phyloP scores from a whole-genome alignment of 495 filamentous ascomycete species.

The Halenospora varia region DNA sequence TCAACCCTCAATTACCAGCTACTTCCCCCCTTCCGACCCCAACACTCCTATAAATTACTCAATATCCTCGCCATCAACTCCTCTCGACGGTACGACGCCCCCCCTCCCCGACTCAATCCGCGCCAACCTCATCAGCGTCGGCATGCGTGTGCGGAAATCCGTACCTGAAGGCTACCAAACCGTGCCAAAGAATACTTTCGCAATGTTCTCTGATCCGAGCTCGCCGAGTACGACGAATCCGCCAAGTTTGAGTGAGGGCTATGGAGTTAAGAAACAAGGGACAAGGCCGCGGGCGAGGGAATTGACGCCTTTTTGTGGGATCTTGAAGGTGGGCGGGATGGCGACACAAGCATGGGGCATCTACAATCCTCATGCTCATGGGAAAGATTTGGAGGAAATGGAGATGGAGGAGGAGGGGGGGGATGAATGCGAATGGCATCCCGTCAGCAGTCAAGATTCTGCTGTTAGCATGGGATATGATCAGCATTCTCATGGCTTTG shows the following conservation, averaged over 20 bases:
- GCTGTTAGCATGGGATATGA: background rate
- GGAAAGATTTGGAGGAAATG: background rate
- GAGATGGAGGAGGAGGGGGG: constrained; percentile 12
- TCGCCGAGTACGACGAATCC: background rate
- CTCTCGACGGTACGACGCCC: background rate
- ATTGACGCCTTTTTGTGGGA: constrained; percentile 72
- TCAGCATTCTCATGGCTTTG: no score
- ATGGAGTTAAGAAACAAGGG: constrained; percentile 13
- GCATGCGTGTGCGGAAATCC: constrained; percentile 89
- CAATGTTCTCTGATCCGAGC: constrained; percentile 36
- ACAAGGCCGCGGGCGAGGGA: constrained; percentile 41
- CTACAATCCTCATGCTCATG: constrained; percentile 4
- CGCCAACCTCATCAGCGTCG: constrained; percentile 76
- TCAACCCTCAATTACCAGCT: constrained; percentile 24
- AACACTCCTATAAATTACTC: background rate
- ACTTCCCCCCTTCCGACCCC: constrained; percentile 13
- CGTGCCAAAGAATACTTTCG: constrained; percentile 37
- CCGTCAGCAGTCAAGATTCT: constrained; percentile 17
- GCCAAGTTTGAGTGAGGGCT: background rate
- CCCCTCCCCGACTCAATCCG: constrained; percentile 62
- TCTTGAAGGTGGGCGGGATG: constrained; percentile 58
- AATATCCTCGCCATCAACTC: background rate
- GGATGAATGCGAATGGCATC: constrained; percentile 13
- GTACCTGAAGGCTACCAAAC: constrained; percentile 92
- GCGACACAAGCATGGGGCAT: constrained; percentile 16